These are phyloP conservation scores for Cercospora sp. DNA, from an alignment of 2,329 filamentous ascomycete genomes.

Conservation along the genomic window DNA sequence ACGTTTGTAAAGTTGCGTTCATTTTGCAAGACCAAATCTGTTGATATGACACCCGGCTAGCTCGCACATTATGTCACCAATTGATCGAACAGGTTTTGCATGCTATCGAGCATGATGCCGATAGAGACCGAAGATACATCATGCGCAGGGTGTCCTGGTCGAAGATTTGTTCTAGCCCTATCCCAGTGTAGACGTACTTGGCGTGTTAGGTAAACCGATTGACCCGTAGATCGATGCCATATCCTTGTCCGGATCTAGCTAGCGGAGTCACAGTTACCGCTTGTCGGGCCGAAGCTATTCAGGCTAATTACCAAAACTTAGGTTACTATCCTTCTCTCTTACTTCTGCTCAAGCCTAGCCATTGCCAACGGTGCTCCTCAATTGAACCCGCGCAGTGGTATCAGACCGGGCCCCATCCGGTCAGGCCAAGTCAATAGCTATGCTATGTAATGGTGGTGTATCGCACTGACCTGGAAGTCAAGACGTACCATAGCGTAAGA, in stretches of 20 bases:
- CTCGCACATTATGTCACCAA: neutral
- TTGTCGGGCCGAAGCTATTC: neutral
- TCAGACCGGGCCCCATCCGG: neutral
- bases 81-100: neutral
- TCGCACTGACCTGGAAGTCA: neutral
- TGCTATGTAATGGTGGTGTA: neutral
- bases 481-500: neutral
- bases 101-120: neutral
- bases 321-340: neutral
- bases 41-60: neutral
- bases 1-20: no score
- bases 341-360: neutral
- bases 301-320: neutral
- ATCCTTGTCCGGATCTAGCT: neutral
- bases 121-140: neutral
- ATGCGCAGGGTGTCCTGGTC: neutral
- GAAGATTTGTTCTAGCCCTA: neutral
- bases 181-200: neutral
- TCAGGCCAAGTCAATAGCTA: neutral
- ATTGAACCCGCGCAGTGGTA: neutral
- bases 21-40: neutral
- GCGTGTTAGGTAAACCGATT: neutral
- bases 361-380: neutral
- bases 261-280: neutral
- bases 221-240: neutral